Evolutionary conservation across 2,329 filamentous ascomycete species (phyloP), one percentile per base, ranked within the genome.

Genomic region (Trichoderma lentiforme): DNA sequence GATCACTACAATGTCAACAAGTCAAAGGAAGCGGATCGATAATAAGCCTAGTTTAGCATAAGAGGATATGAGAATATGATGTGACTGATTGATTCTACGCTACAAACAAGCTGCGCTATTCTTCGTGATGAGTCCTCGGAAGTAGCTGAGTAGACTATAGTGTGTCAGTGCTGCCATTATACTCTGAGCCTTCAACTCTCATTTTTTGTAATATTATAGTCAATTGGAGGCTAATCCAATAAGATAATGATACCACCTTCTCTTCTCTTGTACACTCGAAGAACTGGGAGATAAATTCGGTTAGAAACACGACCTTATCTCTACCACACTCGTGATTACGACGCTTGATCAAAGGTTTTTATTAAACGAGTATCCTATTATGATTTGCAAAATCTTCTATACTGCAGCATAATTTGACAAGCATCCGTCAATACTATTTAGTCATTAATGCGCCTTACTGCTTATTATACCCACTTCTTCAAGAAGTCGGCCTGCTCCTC

Each of bases 131-230:
- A 39, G 36, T 18, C 3, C 15, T 18, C 14, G 6, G 14, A 39
- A 39, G 36, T 18, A 18, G 36, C 3, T 39, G 0, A 39, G 14
- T 18, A 3, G 6, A 6, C 3, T 1, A 18, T 7, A 3, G 14
- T 18, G 15, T 39, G 14, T 39, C 36, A 3, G 36, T 18, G 6
- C 6, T 18, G 7, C 18, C 36, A 7, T 39, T 18, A 3, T 39
- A 8, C 14, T 39, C 2, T 1, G 5, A 39, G 7, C 36, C 15
- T 3, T 18, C 2, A 39, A 39, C 7, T 18, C 36, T 39, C 2
- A 7, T 39, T n/a, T 0, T 43, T n/a, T n/a, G 39, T 47, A 2
- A n/a, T n/a, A 4, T 4, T 47, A 18, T 0, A 0, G 8, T n/a
- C 7, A 18, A 11, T 7, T 47, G 3, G 18, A 47, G 39, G 15